Percentiles rank a stretch among this genome's conserved stretches.
These are phyloP conservation scores for Ophiostoma ips DNA, from an alignment of 2,329 filamentous ascomycete genomes.

Conservation along the genomic window DNA sequence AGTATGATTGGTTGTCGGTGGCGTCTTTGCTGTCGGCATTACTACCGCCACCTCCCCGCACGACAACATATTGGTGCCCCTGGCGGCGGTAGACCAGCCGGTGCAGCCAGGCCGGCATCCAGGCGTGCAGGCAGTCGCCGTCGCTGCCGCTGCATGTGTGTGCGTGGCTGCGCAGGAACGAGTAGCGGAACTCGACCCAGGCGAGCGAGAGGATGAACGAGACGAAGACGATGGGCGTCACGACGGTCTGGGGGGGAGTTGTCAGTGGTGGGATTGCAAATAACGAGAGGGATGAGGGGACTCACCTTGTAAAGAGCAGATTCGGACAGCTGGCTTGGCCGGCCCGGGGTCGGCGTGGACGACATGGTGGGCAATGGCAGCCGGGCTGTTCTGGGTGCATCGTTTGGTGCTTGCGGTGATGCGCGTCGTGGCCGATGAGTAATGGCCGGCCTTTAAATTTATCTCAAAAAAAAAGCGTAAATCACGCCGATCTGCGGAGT, in stretches of 20 bases:
- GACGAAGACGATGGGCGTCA: slow-evolving; percentile 50
- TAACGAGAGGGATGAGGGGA: too few relatives aligned
- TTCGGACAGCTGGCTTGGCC: not conserved
- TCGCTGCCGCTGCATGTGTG: slow-evolving; percentile 15
- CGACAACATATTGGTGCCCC: slow-evolving; percentile 17
- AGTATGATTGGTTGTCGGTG: slow-evolving; percentile 26
- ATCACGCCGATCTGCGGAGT: not conserved
- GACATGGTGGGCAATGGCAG: not conserved
- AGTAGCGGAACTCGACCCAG: slow-evolving; percentile 45
- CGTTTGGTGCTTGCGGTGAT: not conserved
- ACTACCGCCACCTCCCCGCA: slow-evolving; percentile 7
- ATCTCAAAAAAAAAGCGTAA: not conserved
- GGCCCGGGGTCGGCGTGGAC: not conserved
- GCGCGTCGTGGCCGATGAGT: not conserved
- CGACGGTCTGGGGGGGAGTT: slow-evolving; percentile 32
- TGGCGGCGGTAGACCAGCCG: slow-evolving; percentile 26
- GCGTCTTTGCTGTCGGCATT: slow-evolving; percentile 9
- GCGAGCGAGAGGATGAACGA: slow-evolving; percentile 52
- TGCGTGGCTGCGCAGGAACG: slow-evolving; percentile 32
- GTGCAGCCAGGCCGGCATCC: slow-evolving; percentile 28
- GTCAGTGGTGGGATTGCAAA: not conserved
- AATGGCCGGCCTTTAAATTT: too few relatives aligned
- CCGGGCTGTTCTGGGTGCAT: too few relatives aligned
- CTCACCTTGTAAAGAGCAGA: not conserved
- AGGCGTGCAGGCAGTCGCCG: not conserved